Base-by-base conservation (phyloP, 805 yeast species). In the Yamadazyma sp. region DNA sequence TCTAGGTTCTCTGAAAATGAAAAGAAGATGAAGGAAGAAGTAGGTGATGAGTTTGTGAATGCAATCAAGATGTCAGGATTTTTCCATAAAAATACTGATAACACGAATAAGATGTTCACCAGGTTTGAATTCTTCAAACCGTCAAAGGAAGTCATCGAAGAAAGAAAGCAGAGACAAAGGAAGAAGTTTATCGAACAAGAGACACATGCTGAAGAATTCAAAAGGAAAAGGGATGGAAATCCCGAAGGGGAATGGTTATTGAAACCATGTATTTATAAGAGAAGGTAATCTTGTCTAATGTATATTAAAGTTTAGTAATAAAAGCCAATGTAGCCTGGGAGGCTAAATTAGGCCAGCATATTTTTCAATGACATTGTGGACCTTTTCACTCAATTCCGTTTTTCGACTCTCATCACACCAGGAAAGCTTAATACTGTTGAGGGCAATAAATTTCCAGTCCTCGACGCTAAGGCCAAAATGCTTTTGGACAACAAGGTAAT, bases 191-290 rank as follows among this genome's bases (percentile, higher is more conserved):
- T 85, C 32, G 95, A 87, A 52, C 73, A 71, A 21, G 88, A 82
- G 38, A 64, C 74, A 15, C 82, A 79, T 38, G 77, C 76, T 47
- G 84, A 82, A 45, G 67, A 75, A 40, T 64, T 84, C 21, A 79
- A 77, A 41, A 50, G 54, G 32, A 82, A 73, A 53, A 72, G 91
- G 52, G 52, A 57, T 8, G 61, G 66, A 40, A 54, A 50, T 2
- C 81, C 91, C 0, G 95, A 87, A 53, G 95, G 95, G 7, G 75
- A 82, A 52, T 87, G 95, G 95, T 65, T 91, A 42, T 70, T 93
- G 48, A 93, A 91, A 59, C 99, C 99, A 3, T 93, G 99, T 65
- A 86, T 93, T 43, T 93, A 93, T 62, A 93, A 93, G 59, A 77
- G 95, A 64, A 75, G 96, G 28, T 46, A 35, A 22, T 12, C 6